Evolutionary conservation across 192 early-diverging fungal species (phyloP), one percentile per base, ranked within the genome.

Genomic region (Diversispora epigaea): DNA sequence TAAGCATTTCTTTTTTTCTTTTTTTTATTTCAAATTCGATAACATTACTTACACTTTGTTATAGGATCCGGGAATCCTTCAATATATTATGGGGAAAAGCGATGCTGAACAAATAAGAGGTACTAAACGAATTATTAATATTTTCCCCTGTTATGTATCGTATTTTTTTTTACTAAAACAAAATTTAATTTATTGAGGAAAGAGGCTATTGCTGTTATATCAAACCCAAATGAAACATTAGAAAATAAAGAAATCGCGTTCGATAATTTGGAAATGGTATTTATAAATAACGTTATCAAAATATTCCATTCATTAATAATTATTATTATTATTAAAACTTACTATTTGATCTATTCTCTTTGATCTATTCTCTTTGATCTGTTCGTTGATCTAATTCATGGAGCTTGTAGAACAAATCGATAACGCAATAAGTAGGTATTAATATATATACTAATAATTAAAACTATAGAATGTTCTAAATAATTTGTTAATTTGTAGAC

Each of bases 51-150:
- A 32, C 25, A 32, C 25, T 50, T 8, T 12, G 14, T 50, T 12
- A 6, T 75, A 83, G 82, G 95, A 98, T 79, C 91, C 96, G 3
- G 93, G 86, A 54, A 83, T 97, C 76, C 84, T 99, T 60, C 95
- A 99, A 46, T 89, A 91, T 15, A 96, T 99, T 69, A 84, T 99
- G 39, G 97, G 97, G 25, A 95, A 95, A 80, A 89, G 92, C 40
- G 96, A 96, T 58, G 87, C 94, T 6, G 88, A 88, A 15, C 84
- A 87, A 60, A 97, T 98, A 95, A 87, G 87, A 77, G 88, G 83
- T 84, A 76, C n/a, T 55, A 25, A 10, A 10, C 5, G 57, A 11
- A 8, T 55, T 62, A 17, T 12, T 7, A 60, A 67, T 4, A 44
- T 52, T 25, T 45, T 12, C 32, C 0, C 25, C 44, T 46, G 56